Evolutionary conservation across 176 grass and related monocot genomes (phyloP), one percentile per base, ranked within the genome.

Genomic region (Musa schizocarpa): DNA sequence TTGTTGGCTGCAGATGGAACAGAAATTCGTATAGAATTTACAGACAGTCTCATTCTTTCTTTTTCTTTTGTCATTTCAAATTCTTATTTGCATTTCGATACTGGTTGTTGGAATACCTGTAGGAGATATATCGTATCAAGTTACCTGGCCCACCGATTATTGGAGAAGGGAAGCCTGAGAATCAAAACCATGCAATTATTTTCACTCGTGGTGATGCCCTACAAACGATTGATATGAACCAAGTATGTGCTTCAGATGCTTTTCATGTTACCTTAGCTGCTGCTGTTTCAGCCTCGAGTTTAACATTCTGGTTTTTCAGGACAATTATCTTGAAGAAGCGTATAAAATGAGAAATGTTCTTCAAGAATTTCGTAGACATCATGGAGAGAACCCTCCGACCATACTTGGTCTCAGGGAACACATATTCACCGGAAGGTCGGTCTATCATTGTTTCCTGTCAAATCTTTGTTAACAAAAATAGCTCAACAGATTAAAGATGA

Each of bases 171-270:
- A 93, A 97, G 71, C 94, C 94, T 79, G 94, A 97, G 87, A 97
- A 97, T 83, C 90, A 97, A 76, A 97, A 97, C 55, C 87, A 97
- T 82, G 94, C 94, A 71, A 93, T 97, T 82, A 87, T 97, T 79
- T 97, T 93, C 84, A 97, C 93, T 78, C 93, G 93, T 62, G 93
- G 93, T 81, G 90, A 93, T 27, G 93, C 90, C 54, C 85, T 97
- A 55, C 94, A 97, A 81, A 90, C 94, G 74, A 97, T 97, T 50
- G 94, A 97, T 78, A 97, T 93, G 94, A 97, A 97, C 80, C 93
- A 97, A 81, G 93, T 97, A 85, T 77, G 43, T 17, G 65, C 48
- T 53, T 53, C 16, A 52, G 17, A 23, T 57, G 12, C 17, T 54
- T 62, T 20, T 49, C n/a, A 51, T 63, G 50, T 49, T 62, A 51